Evolutionary conservation across 129 eudicot genomes (phyloP).

Genomic region (Calendula officinalis): DNA sequence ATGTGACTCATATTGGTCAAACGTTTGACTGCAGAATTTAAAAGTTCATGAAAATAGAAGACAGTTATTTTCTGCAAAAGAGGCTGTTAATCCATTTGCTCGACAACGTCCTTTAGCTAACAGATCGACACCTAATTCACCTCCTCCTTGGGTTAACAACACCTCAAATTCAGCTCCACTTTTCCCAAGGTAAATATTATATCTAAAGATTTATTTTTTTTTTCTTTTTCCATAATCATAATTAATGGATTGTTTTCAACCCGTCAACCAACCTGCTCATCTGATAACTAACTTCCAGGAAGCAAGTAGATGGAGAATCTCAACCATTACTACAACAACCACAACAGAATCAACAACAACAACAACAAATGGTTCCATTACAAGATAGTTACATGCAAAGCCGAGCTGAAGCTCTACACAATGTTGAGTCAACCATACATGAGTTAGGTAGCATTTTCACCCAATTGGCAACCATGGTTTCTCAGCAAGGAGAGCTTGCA

Average conservation of each 20-base stretch:
- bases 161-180: slow-evolving; percentile 57
- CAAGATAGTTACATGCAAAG: slow-evolving; percentile 93
- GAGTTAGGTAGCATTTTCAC: slow-evolving; percentile 82
- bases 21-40: slow-evolving; percentile 53
- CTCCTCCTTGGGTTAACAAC: slow-evolving; percentile 84
- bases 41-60: slow-evolving; percentile 82
- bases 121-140: slow-evolving; percentile 49
- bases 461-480: slow-evolving; percentile 89
- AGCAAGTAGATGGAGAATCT: slow-evolving; percentile 68
- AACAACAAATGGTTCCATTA: slow-evolving; percentile 65
- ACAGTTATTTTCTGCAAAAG: slow-evolving; percentile 73
- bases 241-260: not conserved
- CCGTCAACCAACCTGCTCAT: no score
- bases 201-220: not conserved
- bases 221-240: not conserved
- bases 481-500: slow-evolving; percentile 95
- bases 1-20: slow-evolving; percentile 9
- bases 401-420: slow-evolving; percentile 92
- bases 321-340: slow-evolving; percentile 70
- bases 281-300: slow-evolving; percentile 39
- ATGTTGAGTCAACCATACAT: slow-evolving; percentile 88
- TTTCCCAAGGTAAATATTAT: slow-evolving; percentile 80
- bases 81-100: slow-evolving; percentile 69
- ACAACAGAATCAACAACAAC: slow-evolving; percentile 74
- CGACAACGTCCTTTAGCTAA: slow-evolving; percentile 81